phyloP scores from a whole-genome alignment of 306 rosid species.

The Rubus parviflorus region DNA sequence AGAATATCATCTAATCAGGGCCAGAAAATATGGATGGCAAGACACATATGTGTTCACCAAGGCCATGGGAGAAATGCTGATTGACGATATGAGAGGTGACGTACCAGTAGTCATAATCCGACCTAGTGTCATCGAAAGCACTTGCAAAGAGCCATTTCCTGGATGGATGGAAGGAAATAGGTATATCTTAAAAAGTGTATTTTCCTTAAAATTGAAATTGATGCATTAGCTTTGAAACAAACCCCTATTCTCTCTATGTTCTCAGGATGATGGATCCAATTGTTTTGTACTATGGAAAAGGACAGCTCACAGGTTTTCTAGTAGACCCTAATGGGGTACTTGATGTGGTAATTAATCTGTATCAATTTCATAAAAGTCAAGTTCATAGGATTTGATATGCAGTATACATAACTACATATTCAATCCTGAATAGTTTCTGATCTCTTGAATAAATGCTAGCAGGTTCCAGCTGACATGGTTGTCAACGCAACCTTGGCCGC shows the following conservation, averaged over 20 bases:
- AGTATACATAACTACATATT: background rate
- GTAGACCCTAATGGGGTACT: slow-evolving; percentile 87
- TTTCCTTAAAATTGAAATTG: slow-evolving; percentile 7
- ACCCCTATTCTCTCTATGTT: slow-evolving; percentile 4
- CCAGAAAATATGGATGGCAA: slow-evolving; percentile 85
- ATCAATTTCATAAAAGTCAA: background rate
- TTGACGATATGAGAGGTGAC: slow-evolving; percentile 75
- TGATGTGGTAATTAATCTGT: slow-evolving; percentile 56
- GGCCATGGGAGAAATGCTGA: slow-evolving; percentile 98
- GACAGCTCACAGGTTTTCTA: slow-evolving; percentile 83
- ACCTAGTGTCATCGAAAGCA: slow-evolving; percentile 97
- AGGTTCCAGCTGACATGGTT: slow-evolving; percentile 99
- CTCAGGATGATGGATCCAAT: slow-evolving; percentile 96
- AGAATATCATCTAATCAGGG: slow-evolving; percentile 45
- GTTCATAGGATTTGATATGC: background rate
- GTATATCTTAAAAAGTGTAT: slow-evolving; percentile 26
- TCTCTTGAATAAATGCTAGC: slow-evolving; percentile 14
- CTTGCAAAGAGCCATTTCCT: slow-evolving; percentile 83
- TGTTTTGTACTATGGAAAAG: slow-evolving; percentile 90
- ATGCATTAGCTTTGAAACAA: slow-evolving; percentile 19
- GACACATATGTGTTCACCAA: slow-evolving; percentile 96
- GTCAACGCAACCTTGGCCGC: slow-evolving; percentile 92
- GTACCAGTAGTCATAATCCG: slow-evolving; percentile 78
- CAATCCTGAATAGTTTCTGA: background rate
- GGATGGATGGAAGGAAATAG: slow-evolving; percentile 99